Percentiles rank a stretch among this genome's conserved stretches.
Evolutionary conservation across 2,329 filamentous ascomycete genomes (phyloP).

Genomic region (Aspergillus luchuensis): DNA sequence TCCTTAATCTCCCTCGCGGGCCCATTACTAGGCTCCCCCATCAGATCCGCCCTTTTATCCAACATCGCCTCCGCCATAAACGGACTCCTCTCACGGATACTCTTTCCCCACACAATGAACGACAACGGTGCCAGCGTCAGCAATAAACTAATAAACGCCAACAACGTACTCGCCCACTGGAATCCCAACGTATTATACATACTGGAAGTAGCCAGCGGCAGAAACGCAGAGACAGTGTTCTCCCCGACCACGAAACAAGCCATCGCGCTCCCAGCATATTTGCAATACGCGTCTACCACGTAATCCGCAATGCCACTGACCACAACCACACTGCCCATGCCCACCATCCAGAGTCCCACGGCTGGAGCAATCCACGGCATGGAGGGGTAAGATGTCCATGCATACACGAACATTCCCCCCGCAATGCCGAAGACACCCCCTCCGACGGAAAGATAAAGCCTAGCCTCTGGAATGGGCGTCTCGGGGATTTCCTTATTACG

Average conservation of each 20-base stretch:
- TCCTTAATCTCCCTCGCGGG: background rate
- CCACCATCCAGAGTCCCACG: conserved; percentile 40
- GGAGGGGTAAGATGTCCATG: conserved; percentile 36
- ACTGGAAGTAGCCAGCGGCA: conserved; percentile 44
- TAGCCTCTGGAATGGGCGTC: conserved; percentile 46
- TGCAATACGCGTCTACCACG: conserved; percentile 52
- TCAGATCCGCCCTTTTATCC: conserved; percentile 4
- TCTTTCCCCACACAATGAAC: conserved; percentile 12
- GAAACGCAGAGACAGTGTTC: conserved; percentile 46
- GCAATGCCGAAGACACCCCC: conserved; percentile 37
- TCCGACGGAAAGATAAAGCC: conserved; percentile 46
- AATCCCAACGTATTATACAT: conserved; percentile 42
- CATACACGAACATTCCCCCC: conserved; percentile 41
- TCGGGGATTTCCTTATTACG: conserved; percentile 45
- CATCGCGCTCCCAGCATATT: conserved; percentile 52
- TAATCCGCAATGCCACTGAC: conserved; percentile 53
- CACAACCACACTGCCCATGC: conserved; percentile 46
- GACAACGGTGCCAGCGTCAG: conserved; percentile 38
- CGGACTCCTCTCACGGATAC: conserved; percentile 3
- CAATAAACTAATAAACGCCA: conserved; percentile 42
- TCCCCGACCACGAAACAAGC: conserved; percentile 50
- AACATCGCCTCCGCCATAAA: conserved; percentile 12
- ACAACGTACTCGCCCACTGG: conserved; percentile 44
- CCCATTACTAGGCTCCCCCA: background rate
- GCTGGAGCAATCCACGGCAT: conserved; percentile 41